A percentile compares a stretch with the other conserved stretches of the same genome.
Evolutionary conservation across 768 basidiomycete species (phyloP).

Genomic region (Dendrothele bispora): DNA sequence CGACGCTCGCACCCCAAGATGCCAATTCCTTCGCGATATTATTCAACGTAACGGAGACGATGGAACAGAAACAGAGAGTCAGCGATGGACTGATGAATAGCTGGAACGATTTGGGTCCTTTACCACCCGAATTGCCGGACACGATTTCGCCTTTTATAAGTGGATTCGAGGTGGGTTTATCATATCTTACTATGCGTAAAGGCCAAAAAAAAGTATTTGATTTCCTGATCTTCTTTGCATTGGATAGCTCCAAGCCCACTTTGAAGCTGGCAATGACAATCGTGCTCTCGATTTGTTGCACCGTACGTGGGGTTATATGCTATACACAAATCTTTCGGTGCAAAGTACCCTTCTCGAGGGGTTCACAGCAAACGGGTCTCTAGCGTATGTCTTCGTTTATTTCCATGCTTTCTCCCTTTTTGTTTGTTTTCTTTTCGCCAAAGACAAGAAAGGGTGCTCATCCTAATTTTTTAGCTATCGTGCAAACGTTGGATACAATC

Average conservation of each 20-base stretch:
- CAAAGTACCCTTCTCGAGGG: slow-evolving; percentile 45
- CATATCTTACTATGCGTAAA: neutral
- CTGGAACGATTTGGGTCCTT: slow-evolving; percentile 48
- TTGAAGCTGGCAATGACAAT: slow-evolving; percentile 42
- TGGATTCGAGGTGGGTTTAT: slow-evolving; percentile 41
- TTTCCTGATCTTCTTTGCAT: neutral
- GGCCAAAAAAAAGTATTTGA: neutral
- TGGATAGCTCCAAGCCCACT: slow-evolving; percentile 48
- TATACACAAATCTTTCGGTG: slow-evolving; percentile 42
- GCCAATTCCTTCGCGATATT: slow-evolving; percentile 49
- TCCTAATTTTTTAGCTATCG: slow-evolving; percentile 39
- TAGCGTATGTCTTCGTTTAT: slow-evolving; percentile 13
- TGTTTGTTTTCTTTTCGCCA: no score
- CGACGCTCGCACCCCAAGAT: slow-evolving; percentile 46
- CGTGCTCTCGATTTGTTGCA: slow-evolving; percentile 45
- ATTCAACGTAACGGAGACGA: slow-evolving; percentile 41
- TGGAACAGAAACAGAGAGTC: slow-evolving; percentile 38
- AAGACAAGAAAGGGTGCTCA: neutral
- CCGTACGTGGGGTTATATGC: slow-evolving; percentile 52
- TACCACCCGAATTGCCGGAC: slow-evolving; percentile 50
- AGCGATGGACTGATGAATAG: slow-evolving; percentile 44
- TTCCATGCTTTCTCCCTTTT: no score
- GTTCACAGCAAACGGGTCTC: slow-evolving; percentile 7
- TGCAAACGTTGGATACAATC: slow-evolving; percentile 52
- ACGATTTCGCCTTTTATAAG: slow-evolving; percentile 54